Base-by-base conservation (phyloP, 371 early-diverging fungal species). In the Amoeboaphelidium occidentale region DNA sequence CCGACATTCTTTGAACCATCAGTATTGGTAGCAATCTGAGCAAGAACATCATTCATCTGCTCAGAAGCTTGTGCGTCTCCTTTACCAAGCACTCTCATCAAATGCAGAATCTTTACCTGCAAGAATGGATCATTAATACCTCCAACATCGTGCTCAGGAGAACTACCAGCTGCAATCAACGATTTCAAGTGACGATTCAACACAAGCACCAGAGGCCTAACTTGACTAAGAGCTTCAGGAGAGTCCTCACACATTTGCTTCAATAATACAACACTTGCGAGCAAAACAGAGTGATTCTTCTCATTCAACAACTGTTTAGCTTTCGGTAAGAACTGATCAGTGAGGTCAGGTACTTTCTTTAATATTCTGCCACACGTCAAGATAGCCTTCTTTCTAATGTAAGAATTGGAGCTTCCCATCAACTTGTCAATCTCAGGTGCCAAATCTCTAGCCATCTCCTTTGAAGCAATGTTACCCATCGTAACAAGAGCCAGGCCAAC, bases 91-190 rank as follows among this genome's bases (percentile, higher is more conserved):
- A 86, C 73, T 32, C 93, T 72, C 53, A 97, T 65, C 26, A 97
- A 67, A 14, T 86, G 74, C 41, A 97, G 65, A n/a, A 91, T 74
- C 55, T 84, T 84, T 53, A 91, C 83, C 63, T 94, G 93, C 52
- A 97, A 63, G 66, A 94, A 97, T 25, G 97, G 97, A 60, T 97
- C 93, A 6, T 82, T 83, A 43, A 93, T 78, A 26, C 92, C 93
- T 42, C 76, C 78, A 25, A 97, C 94, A 64, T 90, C 91, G 53
- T 96, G 88, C 57, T 97, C 97, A 10, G 88, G 79, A n/a, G 84
- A 79, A 54, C 76, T 81, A 6, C 87, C 86, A 6, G 20, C 17
- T 22, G 84, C 74, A 43, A 84, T 74, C 42, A 97, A 68, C 49
- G 75, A 74, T 55, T 86, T 88, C 46, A 94, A 68, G 58, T 86